phyloP scores from a whole-genome alignment of 2,329 filamentous ascomycete species.

The Aspergillus luchuensis region DNA sequence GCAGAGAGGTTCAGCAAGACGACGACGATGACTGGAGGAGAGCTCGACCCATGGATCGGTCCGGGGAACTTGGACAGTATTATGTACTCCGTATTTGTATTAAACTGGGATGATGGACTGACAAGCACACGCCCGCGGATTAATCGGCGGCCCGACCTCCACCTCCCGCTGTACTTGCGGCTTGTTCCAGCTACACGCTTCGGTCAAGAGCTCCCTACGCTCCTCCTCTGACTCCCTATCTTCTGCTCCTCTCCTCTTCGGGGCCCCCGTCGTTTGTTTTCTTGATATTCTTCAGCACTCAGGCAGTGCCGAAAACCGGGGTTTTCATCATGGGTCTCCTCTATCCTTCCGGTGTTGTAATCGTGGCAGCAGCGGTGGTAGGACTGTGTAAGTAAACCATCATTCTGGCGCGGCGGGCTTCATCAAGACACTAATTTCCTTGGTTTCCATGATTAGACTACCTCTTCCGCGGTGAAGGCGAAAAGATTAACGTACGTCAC shows the following conservation, averaged over 20 bases:
- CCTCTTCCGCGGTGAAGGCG: constrained; percentile 95
- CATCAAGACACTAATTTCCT: constrained; percentile 22
- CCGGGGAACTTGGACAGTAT: constrained; percentile 27
- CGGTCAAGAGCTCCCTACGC: constrained; percentile 19
- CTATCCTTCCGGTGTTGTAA: constrained; percentile 70
- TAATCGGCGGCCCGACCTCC: constrained; percentile 33
- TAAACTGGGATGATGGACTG: constrained; percentile 9
- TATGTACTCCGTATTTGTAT: background rate
- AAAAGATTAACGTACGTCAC: constrained; percentile 81
- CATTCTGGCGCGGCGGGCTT: constrained; percentile 8
- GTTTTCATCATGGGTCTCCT: constrained; percentile 65
- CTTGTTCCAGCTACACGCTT: constrained; percentile 14
- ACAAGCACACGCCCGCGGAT: constrained; percentile 25
- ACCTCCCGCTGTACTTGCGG: constrained; percentile 16
- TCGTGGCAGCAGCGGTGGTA: constrained; percentile 69
- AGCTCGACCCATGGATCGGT: constrained; percentile 28
- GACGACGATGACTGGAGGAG: constrained; percentile 5
- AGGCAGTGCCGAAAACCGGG: constrained; percentile 21
- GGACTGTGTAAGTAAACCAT: constrained; percentile 68
- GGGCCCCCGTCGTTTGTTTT: constrained; percentile 22
- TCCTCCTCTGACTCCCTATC: constrained; percentile 15
- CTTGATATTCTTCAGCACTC: constrained; percentile 23
- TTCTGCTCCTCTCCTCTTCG: constrained; percentile 12
- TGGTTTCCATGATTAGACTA: constrained; percentile 66
- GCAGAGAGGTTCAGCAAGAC: constrained; percentile 12